Base-by-base conservation (phyloP, 1,284 basidiomycete genomes). In the Wolfiporia cocos region DNA sequence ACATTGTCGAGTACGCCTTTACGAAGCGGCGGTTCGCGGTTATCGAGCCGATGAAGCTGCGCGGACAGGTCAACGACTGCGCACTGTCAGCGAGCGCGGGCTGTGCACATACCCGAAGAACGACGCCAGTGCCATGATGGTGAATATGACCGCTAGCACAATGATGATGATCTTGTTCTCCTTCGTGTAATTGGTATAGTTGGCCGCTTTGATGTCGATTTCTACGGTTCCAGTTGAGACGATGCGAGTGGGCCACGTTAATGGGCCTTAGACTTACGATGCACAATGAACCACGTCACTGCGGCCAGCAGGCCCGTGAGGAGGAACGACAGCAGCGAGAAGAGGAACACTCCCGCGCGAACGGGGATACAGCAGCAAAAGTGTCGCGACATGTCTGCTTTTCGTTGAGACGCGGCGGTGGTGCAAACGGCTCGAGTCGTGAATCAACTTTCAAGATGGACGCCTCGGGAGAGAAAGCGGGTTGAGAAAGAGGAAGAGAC, bases 311-410 rank as follows among this genome's bases (percentile, higher is more conserved):
- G 48, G 2, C 64, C 64, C 15, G 70, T 67, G 12, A 61, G 56
- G 23, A 69, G 42, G 49, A 74, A 62, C 26, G 68, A 66, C 20
- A 76, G 45, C 17, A 74, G 53, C 20, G 73, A 71, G 47, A 79
- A 65, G 49, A 81, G 66, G 58, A 81, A 76, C 34, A 79, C 76
- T 46, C 74, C 78, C 30, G 73, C 61, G 43, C 77, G 68, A 52
- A 81, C 74, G 30, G 78, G 74, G 49, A 81, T 68, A 56, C 76
- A 80, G 60, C 70, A 78, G 59, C 74, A 79, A 60, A 79, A 81
- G 46, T 59, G 57, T 44, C 49, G 49, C 14, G 59, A 62, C 58
- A 59, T 59, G 7, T 7, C 7, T 33, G 31, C 15, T 33, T n/a
- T n/a, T n/a, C n/a, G n/a, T n/a, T n/a, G n/a, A n/a, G n/a, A n/a